Percentiles rank a stretch among this genome's conserved stretches.
These are phyloP conservation scores for Candida sp. DNA, from an alignment of 1,139 yeast genomes.

Conservation along the genomic window DNA sequence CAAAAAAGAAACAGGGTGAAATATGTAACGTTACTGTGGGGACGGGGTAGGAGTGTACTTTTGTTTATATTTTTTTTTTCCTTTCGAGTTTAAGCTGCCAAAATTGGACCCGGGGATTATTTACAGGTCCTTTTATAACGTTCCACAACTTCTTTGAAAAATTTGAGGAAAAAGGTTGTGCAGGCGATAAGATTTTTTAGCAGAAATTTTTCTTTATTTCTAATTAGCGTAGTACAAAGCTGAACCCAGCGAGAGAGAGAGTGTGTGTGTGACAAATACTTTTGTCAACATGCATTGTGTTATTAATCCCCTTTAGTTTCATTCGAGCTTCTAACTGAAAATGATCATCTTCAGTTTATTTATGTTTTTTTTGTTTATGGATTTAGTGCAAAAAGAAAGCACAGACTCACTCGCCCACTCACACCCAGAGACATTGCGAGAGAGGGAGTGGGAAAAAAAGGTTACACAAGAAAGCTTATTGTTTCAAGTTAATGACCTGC, in stretches of 20 bases:
- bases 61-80: background rate
- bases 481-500: constrained; percentile 3
- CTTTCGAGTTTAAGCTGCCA: background rate
- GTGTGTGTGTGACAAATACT: background rate
- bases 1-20: background rate
- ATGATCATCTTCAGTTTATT: background rate
- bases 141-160: background rate
- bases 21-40: background rate
- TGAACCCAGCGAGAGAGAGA: background rate
- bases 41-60: background rate
- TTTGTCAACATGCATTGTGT: background rate
- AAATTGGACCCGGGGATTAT: constrained; percentile 1
- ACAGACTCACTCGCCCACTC: too few relatives aligned
- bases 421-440: background rate
- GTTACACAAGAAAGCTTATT: background rate
- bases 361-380: background rate
- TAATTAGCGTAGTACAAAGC: background rate
- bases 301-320: background rate
- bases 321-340: background rate
- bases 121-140: constrained; percentile 1
- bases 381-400: too few relatives aligned
- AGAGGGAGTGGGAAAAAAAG: background rate
- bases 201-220: background rate
- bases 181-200: background rate
- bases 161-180: background rate